Evolutionary conservation across 352 stramenopile species (phyloP).

Genomic region (Globisporangium radiosum): DNA sequence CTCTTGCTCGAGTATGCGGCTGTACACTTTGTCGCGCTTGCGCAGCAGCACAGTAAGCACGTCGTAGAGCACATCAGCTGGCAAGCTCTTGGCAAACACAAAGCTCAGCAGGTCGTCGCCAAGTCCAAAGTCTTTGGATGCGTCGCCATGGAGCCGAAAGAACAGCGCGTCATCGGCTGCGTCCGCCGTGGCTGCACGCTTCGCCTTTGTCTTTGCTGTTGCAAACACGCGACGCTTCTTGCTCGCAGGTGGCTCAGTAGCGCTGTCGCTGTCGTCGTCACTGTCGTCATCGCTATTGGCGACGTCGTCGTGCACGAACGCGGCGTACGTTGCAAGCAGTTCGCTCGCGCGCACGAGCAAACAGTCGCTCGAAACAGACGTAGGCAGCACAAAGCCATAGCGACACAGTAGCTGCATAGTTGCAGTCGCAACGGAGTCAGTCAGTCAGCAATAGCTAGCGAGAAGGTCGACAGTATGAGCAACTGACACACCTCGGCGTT

Average conservation of each 20-base stretch:
- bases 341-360: slow-evolving; percentile 47
- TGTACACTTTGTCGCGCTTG: slow-evolving; percentile 62
- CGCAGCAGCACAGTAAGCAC: slow-evolving; percentile 51
- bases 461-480: too few species aligned
- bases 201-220: slow-evolving; percentile 2
- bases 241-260: slow-evolving; percentile 13
- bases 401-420: slow-evolving; percentile 44
- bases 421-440: too few species aligned
- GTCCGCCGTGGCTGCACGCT: background rate
- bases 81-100: slow-evolving; percentile 42
- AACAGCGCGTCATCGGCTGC: slow-evolving; percentile 23
- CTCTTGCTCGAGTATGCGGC: slow-evolving; percentile 23
- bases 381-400: slow-evolving; percentile 60
- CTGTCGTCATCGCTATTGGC: slow-evolving; percentile 23
- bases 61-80: slow-evolving; percentile 60
- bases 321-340: slow-evolving; percentile 29
- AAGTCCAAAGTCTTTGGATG: slow-evolving; percentile 51
- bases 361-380: slow-evolving; percentile 30
- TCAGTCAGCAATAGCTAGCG: too few species aligned
- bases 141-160: slow-evolving; percentile 49
- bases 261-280: slow-evolving; percentile 11
- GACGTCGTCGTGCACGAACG: slow-evolving; percentile 26
- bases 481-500: slow-evolving; percentile 50
- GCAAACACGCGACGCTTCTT: slow-evolving; percentile 41
- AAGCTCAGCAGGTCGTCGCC: slow-evolving; percentile 56